A percentile compares a stretch with the other conserved stretches of the same genome.
These are phyloP conservation scores for Hypoxylon sp. DNA, from an alignment of 2,329 filamentous ascomycete genomes.

Conservation along the genomic window DNA sequence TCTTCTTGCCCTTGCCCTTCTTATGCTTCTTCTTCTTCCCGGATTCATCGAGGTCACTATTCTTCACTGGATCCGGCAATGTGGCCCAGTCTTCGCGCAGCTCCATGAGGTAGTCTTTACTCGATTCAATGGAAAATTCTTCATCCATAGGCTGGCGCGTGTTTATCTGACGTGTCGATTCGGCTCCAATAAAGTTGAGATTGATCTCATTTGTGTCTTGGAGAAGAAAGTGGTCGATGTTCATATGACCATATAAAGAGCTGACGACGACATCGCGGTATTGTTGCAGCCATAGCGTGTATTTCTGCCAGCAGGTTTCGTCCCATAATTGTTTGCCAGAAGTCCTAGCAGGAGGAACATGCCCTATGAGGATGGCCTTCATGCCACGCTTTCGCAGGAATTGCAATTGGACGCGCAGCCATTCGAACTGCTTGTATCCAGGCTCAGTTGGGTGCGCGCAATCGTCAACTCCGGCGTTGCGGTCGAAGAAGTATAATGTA, in stretches of 20 bases:
- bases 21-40: conserved; percentile 64
- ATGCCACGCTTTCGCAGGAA: conserved; percentile 84
- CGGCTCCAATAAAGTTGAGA: conserved; percentile 60
- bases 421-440: conserved; percentile 95
- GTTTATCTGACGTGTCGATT: conserved; percentile 44
- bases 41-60: conserved; percentile 49
- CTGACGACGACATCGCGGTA: conserved; percentile 90
- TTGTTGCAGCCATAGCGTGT: conserved; percentile 88
- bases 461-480: conserved; percentile 93
- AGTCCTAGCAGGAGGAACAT: conserved; percentile 91
- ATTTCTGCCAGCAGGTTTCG: conserved; percentile 98
- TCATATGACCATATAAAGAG: conserved; percentile 94
- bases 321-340: conserved; percentile 91
- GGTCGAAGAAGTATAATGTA: conserved; percentile 94
- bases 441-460: conserved; percentile 84
- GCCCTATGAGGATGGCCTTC: conserved; percentile 94
- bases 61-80: conserved; percentile 68
- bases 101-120: conserved; percentile 83
- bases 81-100: conserved; percentile 82
- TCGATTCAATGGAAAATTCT: conserved; percentile 73
- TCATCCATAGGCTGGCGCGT: conserved; percentile 59
- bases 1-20: conserved; percentile 59
- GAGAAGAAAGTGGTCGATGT: conserved; percentile 95
- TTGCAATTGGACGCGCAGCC: conserved; percentile 90
- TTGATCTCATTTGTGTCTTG: conserved; percentile 86